Conservation (phyloP, 176 grass and related monocot genomes). For the Phoenix roebelenii region DNA sequence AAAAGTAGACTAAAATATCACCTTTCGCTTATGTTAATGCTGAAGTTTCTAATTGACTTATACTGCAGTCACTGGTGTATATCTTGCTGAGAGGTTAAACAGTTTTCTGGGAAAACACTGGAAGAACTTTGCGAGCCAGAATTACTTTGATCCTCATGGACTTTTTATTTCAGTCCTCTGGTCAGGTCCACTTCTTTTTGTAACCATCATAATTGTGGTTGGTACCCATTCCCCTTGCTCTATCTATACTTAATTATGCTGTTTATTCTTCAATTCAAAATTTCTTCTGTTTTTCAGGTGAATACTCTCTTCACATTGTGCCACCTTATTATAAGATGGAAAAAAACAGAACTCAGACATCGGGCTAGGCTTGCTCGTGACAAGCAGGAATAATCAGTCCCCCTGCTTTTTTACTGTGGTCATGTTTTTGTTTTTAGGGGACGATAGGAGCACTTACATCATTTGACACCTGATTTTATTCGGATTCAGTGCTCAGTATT, state of each 20-base stretch:
- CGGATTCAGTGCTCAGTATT: too few species aligned
- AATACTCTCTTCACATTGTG: slow-evolving; percentile 77
- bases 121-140: slow-evolving; percentile 86
- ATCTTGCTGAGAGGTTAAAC: slow-evolving; percentile 70
- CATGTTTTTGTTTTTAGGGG: too few species aligned
- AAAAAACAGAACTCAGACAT: slow-evolving; percentile 70
- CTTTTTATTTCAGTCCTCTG: slow-evolving; percentile 85
- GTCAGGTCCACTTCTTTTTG: slow-evolving; percentile 71
- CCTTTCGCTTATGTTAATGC: background rate
- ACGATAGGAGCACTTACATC: too few species aligned
- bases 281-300: slow-evolving; percentile 31
- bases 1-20: background rate
- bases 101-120: slow-evolving; percentile 52
- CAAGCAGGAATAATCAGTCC: slow-evolving; percentile 41
- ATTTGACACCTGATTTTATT: too few species aligned
- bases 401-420: background rate
- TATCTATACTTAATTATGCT: background rate
- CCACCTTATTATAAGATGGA: slow-evolving; percentile 72
- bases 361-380: slow-evolving; percentile 40
- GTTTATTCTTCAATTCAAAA: slow-evolving; percentile 1
- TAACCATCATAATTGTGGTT: slow-evolving; percentile 73
- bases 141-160: slow-evolving; percentile 84
- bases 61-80: slow-evolving; percentile 77
- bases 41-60: background rate
- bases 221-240: slow-evolving; percentile 9